phyloP scores from a whole-genome alignment of 495 filamentous ascomycete genomes.

The Sordaria brevicollis region DNA sequence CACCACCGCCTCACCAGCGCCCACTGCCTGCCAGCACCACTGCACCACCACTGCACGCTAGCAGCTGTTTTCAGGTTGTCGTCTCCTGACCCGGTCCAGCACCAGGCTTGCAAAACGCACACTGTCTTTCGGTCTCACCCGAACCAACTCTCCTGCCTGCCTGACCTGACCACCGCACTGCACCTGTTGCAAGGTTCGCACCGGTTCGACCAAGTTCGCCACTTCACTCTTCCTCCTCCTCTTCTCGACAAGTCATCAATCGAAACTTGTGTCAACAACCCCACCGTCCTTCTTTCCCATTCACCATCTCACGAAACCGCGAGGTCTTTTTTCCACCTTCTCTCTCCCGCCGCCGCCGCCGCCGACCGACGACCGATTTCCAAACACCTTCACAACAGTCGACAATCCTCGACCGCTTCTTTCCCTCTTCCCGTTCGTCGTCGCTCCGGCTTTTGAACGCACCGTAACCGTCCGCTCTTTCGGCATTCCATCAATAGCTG shows the following conservation, averaged over 20 bases:
- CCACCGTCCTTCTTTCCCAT: background rate
- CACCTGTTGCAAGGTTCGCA: background rate
- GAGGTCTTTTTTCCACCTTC: slow-evolving; percentile 8
- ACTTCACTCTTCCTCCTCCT: background rate
- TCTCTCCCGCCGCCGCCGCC: too few species aligned
- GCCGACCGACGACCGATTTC: background rate
- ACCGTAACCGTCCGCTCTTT: slow-evolving; percentile 17
- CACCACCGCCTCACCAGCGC: too few species aligned
- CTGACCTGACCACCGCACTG: background rate
- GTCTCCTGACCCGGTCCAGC: background rate
- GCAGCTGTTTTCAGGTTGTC: background rate
- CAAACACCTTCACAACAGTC: background rate
- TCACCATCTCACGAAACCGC: background rate
- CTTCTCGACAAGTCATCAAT: background rate
- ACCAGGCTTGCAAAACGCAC: background rate
- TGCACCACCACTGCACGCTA: too few species aligned
- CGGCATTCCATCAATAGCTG: slow-evolving; percentile 11
- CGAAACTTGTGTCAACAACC: background rate
- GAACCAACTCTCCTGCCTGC: background rate
- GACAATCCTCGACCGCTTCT: background rate
- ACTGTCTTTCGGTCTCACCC: background rate
- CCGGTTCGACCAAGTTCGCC: background rate
- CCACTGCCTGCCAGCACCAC: background rate
- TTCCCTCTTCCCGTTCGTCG: background rate
- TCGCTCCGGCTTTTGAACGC: slow-evolving; percentile 6